Evolutionary conservation across 805 yeast species (phyloP).

Genomic region (Candida michaelii): DNA sequence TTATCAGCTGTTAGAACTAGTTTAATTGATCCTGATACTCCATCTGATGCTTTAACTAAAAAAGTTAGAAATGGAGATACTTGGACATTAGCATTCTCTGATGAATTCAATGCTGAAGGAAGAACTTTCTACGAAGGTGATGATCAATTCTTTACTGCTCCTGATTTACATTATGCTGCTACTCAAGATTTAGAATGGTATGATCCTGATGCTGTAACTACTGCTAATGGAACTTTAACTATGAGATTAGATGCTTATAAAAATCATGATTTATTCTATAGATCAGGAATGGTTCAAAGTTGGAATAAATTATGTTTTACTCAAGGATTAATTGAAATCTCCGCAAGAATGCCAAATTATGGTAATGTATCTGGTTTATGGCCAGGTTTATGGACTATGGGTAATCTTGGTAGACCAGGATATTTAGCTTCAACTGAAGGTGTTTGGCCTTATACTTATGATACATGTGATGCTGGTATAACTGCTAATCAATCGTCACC

Average conservation of each 20-base stretch:
- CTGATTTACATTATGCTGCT: conserved; percentile 42
- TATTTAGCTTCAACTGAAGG: conserved; percentile 39
- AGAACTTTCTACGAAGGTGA: conserved; percentile 45
- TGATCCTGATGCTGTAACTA: conserved; percentile 43
- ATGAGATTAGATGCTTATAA: conserved; percentile 40
- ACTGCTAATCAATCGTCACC: conserved; percentile 42
- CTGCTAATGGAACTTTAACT: conserved; percentile 37
- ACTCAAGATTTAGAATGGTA: conserved; percentile 47
- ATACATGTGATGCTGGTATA: conserved; percentile 40
- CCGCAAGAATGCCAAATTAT: conserved; percentile 36
- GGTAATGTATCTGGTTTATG: conserved; percentile 39
- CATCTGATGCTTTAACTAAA: conserved; percentile 25
- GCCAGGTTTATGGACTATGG: conserved; percentile 46
- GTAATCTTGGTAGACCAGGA: conserved; percentile 41
- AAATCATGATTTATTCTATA: conserved; percentile 34
- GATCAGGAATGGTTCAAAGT: conserved; percentile 41
- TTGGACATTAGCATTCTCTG: conserved; percentile 41
- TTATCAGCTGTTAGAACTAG: conserved; percentile 35
- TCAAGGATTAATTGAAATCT: conserved; percentile 30
- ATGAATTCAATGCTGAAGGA: conserved; percentile 45
- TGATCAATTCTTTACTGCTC: conserved; percentile 44
- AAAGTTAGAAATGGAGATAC: conserved; percentile 25
- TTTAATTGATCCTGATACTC: conserved; percentile 44
- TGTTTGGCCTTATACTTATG: conserved; percentile 43
- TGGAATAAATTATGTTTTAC: conserved; percentile 43